Evolutionary conservation across 345 rosid species (phyloP).

Genomic region (Eucalyptus microcorys): DNA sequence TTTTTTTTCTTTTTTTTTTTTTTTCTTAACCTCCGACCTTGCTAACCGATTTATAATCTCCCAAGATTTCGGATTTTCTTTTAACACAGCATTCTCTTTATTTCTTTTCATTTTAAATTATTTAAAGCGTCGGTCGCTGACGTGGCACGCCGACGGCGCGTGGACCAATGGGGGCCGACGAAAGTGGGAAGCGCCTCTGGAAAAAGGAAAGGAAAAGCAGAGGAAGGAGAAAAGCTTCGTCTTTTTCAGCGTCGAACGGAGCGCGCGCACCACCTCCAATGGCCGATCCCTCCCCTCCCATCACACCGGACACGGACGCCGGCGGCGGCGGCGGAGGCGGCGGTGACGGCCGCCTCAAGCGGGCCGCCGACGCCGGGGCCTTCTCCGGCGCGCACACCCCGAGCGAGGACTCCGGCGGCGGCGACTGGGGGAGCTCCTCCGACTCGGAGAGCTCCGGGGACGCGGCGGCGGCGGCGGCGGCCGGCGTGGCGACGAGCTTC

Average conservation of each 20-base stretch:
- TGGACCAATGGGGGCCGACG: neutral
- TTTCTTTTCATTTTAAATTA: neutral
- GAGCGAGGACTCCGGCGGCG: neutral
- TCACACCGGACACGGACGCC: neutral
- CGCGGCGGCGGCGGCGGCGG: neutral
- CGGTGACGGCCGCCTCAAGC: neutral
- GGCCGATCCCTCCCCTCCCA: neutral
- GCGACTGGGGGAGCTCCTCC: neutral
- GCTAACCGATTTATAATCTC: neutral
- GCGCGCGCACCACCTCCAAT: neutral
- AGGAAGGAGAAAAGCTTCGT: neutral
- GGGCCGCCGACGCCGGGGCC: constrained; percentile 5
- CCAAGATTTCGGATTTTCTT: neutral
- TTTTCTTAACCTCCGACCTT: fast-evolving
- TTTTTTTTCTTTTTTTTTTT: too few species aligned
- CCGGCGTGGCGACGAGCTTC: constrained; percentile 13
- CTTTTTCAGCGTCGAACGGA: neutral
- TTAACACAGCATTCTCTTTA: neutral
- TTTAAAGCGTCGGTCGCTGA: neutral
- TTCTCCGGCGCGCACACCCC: neutral
- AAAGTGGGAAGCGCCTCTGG: neutral
- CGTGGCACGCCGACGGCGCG: neutral
- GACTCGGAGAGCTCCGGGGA: neutral
- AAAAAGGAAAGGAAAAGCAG: neutral
- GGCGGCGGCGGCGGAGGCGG: neutral